phyloP scores from a whole-genome alignment of 2,329 filamentous ascomycete species.

The Fusarium pseudonygamai region DNA sequence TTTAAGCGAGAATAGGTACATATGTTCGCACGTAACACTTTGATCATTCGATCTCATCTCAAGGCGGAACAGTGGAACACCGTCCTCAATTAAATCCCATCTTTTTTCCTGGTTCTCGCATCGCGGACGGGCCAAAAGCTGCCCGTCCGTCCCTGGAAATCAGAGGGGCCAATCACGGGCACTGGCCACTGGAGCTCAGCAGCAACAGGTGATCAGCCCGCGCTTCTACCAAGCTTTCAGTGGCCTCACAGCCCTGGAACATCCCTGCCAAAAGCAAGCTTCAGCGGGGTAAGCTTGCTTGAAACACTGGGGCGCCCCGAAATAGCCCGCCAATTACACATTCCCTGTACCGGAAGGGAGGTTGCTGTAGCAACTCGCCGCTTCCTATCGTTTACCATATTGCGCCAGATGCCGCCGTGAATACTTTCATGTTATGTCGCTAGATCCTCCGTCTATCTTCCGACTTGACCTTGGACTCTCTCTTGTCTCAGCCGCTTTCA shows the following conservation, averaged over 20 bases:
- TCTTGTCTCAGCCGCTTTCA: conserved; percentile 38
- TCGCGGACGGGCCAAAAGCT: conserved; percentile 32
- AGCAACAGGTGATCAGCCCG: conserved; percentile 30
- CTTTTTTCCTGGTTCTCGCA: conserved; percentile 17
- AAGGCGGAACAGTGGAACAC: conserved; percentile 18
- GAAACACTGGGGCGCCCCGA: conserved; percentile 37
- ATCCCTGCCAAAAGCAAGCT: conserved; percentile 33
- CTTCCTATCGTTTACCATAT: conserved; percentile 11
- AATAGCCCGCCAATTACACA: conserved; percentile 35
- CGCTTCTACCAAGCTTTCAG: conserved; percentile 32
- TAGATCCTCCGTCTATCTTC: conserved; percentile 10
- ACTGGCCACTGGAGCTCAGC: conserved; percentile 12
- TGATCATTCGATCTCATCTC: conserved; percentile 24
- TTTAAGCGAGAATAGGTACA: neutral
- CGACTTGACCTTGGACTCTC: conserved; percentile 1
- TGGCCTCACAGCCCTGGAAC: conserved; percentile 26
- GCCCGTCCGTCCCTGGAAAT: conserved; percentile 20
- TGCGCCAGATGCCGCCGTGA: conserved; percentile 29
- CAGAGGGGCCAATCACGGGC: conserved; percentile 19
- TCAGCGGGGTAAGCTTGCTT: conserved; percentile 41
- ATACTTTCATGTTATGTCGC: conserved; percentile 32
- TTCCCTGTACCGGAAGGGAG: neutral
- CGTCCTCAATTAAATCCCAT: conserved; percentile 14
- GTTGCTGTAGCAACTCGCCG: conserved; percentile 40
- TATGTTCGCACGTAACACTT: neutral